A percentile compares a stretch with the other conserved stretches of the same genome.
phyloP scores from a whole-genome alignment of 2,329 filamentous ascomycete species.

The Didymosphaeria variabile region DNA sequence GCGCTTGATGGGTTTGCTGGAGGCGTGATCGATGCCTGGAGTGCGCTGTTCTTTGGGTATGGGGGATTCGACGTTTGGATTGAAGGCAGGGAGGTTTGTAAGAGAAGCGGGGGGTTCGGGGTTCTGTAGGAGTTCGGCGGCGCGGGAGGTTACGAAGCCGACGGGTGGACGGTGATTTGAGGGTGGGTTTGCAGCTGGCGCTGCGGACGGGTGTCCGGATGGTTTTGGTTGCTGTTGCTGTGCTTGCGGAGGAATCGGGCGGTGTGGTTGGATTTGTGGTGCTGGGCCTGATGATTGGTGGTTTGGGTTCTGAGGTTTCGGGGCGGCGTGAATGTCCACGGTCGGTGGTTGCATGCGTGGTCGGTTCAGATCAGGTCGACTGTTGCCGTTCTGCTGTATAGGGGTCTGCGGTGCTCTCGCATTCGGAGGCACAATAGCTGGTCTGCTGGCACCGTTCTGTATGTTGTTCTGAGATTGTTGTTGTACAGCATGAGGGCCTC shows the following conservation, averaged over 20 bases:
- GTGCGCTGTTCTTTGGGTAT: constrained; percentile 81
- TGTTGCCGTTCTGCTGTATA: constrained; percentile 31
- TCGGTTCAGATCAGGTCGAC: constrained; percentile 32
- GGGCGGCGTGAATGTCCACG: constrained; percentile 29
- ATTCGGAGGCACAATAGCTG: constrained; percentile 33
- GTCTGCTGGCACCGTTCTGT: constrained; percentile 31
- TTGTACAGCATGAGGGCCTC: constrained; percentile 28
- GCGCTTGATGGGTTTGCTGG: constrained; percentile 75
- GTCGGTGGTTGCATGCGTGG: constrained; percentile 34
- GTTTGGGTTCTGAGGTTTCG: constrained; percentile 27
- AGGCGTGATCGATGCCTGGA: constrained; percentile 82
- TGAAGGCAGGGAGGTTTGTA: constrained; percentile 53
- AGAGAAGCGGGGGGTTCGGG: constrained; percentile 39
- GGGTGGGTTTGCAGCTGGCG: constrained; percentile 25
- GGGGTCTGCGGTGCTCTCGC: constrained; percentile 42
- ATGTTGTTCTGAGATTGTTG: constrained; percentile 38
- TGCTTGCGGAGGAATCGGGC: constrained; percentile 37
- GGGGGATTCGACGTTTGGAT: constrained; percentile 65
- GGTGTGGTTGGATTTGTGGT: constrained; percentile 33
- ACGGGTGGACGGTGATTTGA: constrained; percentile 41
- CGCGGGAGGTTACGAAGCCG: constrained; percentile 58
- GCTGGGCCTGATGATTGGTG: constrained; percentile 32
- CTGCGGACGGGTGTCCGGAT: constrained; percentile 13
- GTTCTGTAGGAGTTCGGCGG: constrained; percentile 52
- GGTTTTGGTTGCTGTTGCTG: constrained; percentile 22